Percentiles rank a stretch among this genome's conserved stretches.
Evolutionary conservation across 2,329 filamentous ascomycete species (phyloP).

Genomic region (Cytospora leucostoma): DNA sequence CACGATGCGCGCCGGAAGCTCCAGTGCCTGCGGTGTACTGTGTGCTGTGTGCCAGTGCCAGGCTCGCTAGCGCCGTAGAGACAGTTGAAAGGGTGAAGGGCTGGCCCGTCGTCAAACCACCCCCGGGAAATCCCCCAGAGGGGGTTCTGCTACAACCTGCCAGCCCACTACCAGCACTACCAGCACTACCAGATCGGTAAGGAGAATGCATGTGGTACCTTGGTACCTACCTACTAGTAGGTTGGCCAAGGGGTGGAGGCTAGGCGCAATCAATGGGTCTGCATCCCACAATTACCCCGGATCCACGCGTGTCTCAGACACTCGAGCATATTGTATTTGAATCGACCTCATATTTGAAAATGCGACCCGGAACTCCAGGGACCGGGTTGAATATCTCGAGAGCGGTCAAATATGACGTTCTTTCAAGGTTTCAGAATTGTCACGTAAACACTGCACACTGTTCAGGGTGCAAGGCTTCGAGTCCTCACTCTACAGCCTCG

Average conservation of each 20-base stretch:
- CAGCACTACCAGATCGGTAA: too few species aligned
- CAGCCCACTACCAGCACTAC: neutral
- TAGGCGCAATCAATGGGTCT: neutral
- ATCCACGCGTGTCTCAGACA: too few species aligned
- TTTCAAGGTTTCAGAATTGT: too few species aligned
- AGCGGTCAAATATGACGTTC: too few species aligned
- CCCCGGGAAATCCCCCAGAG: neutral
- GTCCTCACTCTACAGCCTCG: too few species aligned
- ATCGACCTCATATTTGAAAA: neutral
- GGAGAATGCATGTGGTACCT: too few species aligned
- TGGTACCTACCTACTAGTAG: neutral
- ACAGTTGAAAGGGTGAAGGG: neutral
- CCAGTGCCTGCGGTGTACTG: neutral
- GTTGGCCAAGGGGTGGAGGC: neutral
- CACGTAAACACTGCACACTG: too few species aligned
- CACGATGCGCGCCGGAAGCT: constrained; percentile 21
- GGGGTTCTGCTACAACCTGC: neutral
- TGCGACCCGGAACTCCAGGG: too few species aligned
- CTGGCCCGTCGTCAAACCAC: too few species aligned
- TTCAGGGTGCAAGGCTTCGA: too few species aligned
- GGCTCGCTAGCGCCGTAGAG: neutral
- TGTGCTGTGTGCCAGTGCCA: constrained; percentile 1
- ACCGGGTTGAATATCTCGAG: too few species aligned
- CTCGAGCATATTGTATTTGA: too few species aligned
- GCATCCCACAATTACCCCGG: neutral